These are phyloP conservation scores for Aspergillus sclerotioniger DNA, from an alignment of 495 filamentous ascomycete genomes.

Conservation along the genomic window DNA sequence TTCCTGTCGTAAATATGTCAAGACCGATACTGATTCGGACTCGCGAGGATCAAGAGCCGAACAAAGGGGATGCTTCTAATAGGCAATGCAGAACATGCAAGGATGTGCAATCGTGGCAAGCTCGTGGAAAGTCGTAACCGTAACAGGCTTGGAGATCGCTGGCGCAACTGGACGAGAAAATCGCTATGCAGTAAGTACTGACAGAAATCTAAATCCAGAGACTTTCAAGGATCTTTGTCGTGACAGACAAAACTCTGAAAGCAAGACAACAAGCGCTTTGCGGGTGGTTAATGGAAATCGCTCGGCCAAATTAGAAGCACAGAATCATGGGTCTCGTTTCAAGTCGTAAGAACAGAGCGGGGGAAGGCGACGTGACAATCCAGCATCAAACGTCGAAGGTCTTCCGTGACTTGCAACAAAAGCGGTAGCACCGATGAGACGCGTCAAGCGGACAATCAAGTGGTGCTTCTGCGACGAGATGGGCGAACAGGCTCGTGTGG, in stretches of 20 bases:
- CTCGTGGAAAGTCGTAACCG: conserved; percentile 38
- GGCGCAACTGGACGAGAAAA: conserved; percentile 22
- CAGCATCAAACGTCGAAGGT: conserved; percentile 20
- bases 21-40: conserved; percentile 20
- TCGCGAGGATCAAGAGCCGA: conserved; percentile 19
- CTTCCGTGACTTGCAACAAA: conserved; percentile 3
- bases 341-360: conserved; percentile 50
- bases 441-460: not conserved
- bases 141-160: conserved; percentile 26
- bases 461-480: conserved; percentile 12
- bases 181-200: conserved; percentile 19
- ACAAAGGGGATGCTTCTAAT: conserved; percentile 26
- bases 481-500: conserved; percentile 19
- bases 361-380: conserved; percentile 28
- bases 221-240: conserved; percentile 10
- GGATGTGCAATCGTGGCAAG: conserved; percentile 36
- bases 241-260: conserved; percentile 19
- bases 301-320: conserved; percentile 35
- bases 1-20: conserved; percentile 1
- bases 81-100: conserved; percentile 33
- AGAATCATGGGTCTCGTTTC: conserved; percentile 56
- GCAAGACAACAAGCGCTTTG: conserved; percentile 26
- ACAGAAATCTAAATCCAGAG: conserved; percentile 23
- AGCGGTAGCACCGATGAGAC: not conserved
- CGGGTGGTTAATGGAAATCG: conserved; percentile 30